Conservation (phyloP, 495 filamentous ascomycete genomes). For the Aspergillus affinis region DNA sequence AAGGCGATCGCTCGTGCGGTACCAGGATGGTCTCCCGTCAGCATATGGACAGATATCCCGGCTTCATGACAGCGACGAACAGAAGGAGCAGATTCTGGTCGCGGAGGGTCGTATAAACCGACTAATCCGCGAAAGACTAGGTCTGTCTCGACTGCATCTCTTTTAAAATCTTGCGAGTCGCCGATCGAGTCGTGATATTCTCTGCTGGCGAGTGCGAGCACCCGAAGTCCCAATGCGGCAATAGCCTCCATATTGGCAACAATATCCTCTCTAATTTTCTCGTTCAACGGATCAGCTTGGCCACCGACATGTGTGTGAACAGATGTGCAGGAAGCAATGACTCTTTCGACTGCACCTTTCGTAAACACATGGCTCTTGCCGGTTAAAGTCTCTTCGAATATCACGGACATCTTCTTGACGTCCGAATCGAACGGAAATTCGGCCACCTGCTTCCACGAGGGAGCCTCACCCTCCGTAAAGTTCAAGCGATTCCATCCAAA, state of each 20-base stretch:
- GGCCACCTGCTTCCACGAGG: slow-evolving; percentile 54
- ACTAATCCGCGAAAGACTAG: slow-evolving; percentile 67
- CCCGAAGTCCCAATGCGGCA: slow-evolving; percentile 63
- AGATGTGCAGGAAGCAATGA: slow-evolving; percentile 65
- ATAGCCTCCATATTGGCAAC: slow-evolving; percentile 64
- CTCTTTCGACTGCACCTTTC: slow-evolving; percentile 79
- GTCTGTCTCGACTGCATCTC: slow-evolving; percentile 57
- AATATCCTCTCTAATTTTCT: slow-evolving; percentile 48
- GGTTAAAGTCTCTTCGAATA: slow-evolving; percentile 49
- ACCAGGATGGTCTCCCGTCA: slow-evolving; percentile 66
- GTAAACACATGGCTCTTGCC: slow-evolving; percentile 54
- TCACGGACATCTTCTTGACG: slow-evolving; percentile 68
- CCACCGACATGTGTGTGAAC: slow-evolving; percentile 44
- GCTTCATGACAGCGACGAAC: slow-evolving; percentile 62
- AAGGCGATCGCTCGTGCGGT: slow-evolving; percentile 64
- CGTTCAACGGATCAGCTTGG: slow-evolving; percentile 37
- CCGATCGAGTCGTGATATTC: slow-evolving; percentile 29
- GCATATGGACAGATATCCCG: slow-evolving; percentile 71
- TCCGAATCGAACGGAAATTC: slow-evolving; percentile 69
- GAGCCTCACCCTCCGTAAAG: slow-evolving; percentile 49
- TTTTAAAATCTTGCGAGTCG: slow-evolving; percentile 43
- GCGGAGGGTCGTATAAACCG: slow-evolving; percentile 73
- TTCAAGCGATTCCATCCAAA: slow-evolving; percentile 58
- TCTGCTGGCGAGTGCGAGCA: slow-evolving; percentile 61
- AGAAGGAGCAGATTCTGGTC: slow-evolving; percentile 49